Evolutionary conservation across 2,329 filamentous ascomycete genomes (phyloP).

Genomic region (Colletotrichum cuscutae): DNA sequence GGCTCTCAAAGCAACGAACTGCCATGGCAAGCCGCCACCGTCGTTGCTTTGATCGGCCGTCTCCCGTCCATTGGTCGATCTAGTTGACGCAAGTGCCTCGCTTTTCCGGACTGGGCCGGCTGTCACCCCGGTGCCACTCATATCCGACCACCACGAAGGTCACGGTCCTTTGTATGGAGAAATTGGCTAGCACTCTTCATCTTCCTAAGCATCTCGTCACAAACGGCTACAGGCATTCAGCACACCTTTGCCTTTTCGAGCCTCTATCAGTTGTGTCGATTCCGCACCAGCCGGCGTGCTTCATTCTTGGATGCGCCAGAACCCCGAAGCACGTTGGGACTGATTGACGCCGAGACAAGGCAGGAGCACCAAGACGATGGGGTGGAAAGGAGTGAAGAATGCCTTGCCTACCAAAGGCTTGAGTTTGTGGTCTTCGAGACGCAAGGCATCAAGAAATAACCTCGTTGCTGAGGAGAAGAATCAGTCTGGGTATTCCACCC

Average conservation of each 20-base stretch:
- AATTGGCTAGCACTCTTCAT: background rate
- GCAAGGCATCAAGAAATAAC: slow-evolving; percentile 37
- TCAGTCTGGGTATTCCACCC: slow-evolving; percentile 31
- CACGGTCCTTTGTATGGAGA: slow-evolving; percentile 15
- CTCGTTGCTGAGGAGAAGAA: slow-evolving; percentile 23
- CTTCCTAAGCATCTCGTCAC: background rate
- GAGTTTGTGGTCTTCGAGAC: slow-evolving; percentile 44
- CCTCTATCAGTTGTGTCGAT: background rate
- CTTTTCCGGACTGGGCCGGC: slow-evolving; percentile 21
- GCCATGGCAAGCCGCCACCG: slow-evolving; percentile 28
- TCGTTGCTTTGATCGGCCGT: slow-evolving; percentile 12
- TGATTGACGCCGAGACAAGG: background rate
- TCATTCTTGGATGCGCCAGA: background rate
- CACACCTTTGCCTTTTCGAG: background rate
- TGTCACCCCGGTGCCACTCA: slow-evolving; percentile 23
- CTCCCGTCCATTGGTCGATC: slow-evolving; percentile 20
- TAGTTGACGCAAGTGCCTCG: slow-evolving; percentile 25
- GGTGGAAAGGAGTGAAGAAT: slow-evolving; percentile 50
- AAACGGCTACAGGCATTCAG: background rate
- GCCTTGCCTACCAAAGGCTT: slow-evolving; percentile 47
- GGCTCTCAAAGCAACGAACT: slow-evolving; percentile 21
- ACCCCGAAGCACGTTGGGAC: background rate
- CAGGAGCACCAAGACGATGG: slow-evolving; percentile 42
- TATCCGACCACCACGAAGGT: slow-evolving; percentile 4
- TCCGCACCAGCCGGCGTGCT: background rate